A percentile compares a stretch with the other conserved stretches of the same genome.
Evolutionary conservation across 768 basidiomycete genomes (phyloP).

Genomic region (Pseudohyphozyma bogoriensis): DNA sequence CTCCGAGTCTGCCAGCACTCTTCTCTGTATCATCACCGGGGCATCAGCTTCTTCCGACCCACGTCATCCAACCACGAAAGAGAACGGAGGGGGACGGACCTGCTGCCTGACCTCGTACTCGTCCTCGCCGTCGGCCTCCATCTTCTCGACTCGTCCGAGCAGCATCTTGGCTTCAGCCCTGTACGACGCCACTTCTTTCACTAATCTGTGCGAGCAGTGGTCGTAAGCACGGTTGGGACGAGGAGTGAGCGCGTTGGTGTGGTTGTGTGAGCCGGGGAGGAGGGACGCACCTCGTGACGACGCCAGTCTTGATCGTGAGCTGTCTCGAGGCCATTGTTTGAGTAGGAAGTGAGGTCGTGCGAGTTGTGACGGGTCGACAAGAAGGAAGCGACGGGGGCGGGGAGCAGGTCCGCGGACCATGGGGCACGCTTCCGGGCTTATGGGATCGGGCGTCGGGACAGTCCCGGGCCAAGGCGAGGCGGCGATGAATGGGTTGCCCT

Average conservation of each 20-base stretch:
- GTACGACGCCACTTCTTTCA: slow-evolving; percentile 61
- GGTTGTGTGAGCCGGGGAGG: slow-evolving; percentile 19
- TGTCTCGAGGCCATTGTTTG: slow-evolving; percentile 46
- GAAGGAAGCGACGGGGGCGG: too few relatives aligned
- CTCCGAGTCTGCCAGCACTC: slow-evolving; percentile 62
- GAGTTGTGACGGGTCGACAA: too few relatives aligned
- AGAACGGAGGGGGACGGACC: neutral
- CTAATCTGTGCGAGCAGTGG: too few relatives aligned
- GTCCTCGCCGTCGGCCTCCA: slow-evolving; percentile 49
- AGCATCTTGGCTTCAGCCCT: slow-evolving; percentile 54
- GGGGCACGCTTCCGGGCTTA: too few relatives aligned
- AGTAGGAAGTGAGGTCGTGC: too few relatives aligned
- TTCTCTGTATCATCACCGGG: slow-evolving; percentile 42
- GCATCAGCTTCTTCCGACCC: neutral
- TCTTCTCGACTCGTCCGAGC: slow-evolving; percentile 52
- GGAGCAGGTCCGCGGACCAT: too few relatives aligned
- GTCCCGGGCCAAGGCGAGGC: too few relatives aligned
- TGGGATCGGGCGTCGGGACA: too few relatives aligned
- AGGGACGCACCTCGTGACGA: slow-evolving; percentile 51
- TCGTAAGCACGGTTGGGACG: too few relatives aligned
- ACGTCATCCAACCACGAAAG: neutral
- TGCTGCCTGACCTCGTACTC: slow-evolving; percentile 26
- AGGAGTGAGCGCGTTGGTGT: neutral
- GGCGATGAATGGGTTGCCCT: too few relatives aligned
- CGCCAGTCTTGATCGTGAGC: slow-evolving; percentile 66